Evolutionary conservation across 1,284 basidiomycete genomes (phyloP), one percentile per base, ranked within the genome.

Genomic region (Heterobasidion parviporum): DNA sequence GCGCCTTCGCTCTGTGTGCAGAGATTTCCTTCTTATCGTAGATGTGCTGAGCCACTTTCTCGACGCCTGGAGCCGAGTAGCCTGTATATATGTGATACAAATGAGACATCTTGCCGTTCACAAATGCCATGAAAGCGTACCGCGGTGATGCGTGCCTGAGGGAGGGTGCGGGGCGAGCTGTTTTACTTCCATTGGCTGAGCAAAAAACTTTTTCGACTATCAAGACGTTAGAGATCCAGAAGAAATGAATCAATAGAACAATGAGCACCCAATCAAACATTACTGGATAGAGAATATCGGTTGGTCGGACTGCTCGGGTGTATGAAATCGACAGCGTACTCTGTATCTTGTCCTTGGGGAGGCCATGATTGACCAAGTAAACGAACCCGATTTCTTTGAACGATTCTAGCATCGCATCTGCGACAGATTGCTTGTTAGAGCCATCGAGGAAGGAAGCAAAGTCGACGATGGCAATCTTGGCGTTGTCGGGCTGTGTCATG

Each of bases 91-190:
- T 12, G n/a, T 10, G n/a, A 41, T 41, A 41, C 12, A 41, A 26
- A 26, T 26, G 26, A 26, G 26, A 26, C 26, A 26, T 26, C 26
- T 26, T 5, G 26, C 26, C 5, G 26, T 26, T 26, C 4, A 26
- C 26, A 5, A 5, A 26, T 26, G 4, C 26, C 26, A 26, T 26
- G 4, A 26, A 26, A 5, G 26, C 26, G 26, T 66, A 70, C 81
- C 82, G 64, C 81, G 70, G 62, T 78, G 79, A 59, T 77, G 79
- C 10, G 71, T 69, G 2, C 80, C 82, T 10, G 75, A 76, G 1
- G 72, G 68, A 6, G 81, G 81, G 61, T 83, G 81, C 18, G 81
- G 80, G 0, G 81, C 81, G 6, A 80, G 72, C 64, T 74, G 69
- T 63, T 85, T 85, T 34, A 68, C 66, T 41, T 81, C 78, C 54